Evolutionary conservation across 2,329 filamentous ascomycete species (phyloP).

Genomic region (Talaromyces albobiverticillius): DNA sequence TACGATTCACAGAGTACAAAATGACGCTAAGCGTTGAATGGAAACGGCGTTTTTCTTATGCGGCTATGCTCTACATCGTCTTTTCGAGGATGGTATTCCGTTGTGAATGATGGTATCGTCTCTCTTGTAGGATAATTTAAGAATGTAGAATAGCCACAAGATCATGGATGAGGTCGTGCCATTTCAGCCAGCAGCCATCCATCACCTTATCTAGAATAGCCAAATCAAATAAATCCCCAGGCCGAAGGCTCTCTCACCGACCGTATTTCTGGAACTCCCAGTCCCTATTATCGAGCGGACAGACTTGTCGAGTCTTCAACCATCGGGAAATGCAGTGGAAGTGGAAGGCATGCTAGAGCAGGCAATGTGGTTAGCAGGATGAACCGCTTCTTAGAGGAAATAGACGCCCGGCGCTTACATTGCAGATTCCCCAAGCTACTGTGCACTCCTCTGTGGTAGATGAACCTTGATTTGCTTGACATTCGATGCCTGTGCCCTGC

Average conservation of each 20-base stretch:
- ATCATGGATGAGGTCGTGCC: not conserved
- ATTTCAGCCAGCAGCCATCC: not conserved
- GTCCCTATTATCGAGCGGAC: slow-evolving; percentile 93
- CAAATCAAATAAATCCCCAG: not conserved
- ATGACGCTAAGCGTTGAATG: not conserved
- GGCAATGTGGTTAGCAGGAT: not conserved
- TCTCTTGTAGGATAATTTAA: not conserved
- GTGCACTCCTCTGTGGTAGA: slow-evolving; percentile 98
- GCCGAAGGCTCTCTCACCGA: slow-evolving; percentile 42
- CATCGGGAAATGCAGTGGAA: slow-evolving; percentile 99
- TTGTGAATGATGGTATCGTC: not conserved
- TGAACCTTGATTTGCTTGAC: slow-evolving; percentile 96
- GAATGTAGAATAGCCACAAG: not conserved
- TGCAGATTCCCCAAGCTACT: slow-evolving; percentile 98
- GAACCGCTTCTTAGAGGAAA: too few relatives aligned
- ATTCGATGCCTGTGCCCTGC: slow-evolving; percentile 73
- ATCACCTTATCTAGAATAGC: not conserved
- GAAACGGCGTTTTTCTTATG: not conserved
- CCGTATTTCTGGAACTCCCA: slow-evolving; percentile 99
- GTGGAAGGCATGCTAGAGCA: slow-evolving; percentile 86
- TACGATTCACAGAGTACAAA: not conserved
- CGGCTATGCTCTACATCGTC: not conserved
- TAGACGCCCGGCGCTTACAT: slow-evolving; percentile 59
- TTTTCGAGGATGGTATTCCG: not conserved
- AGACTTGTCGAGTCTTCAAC: slow-evolving; percentile 98